Base-by-base conservation (phyloP, 2,329 filamentous ascomycete genomes). In the Arthrobotrys megalospora region DNA sequence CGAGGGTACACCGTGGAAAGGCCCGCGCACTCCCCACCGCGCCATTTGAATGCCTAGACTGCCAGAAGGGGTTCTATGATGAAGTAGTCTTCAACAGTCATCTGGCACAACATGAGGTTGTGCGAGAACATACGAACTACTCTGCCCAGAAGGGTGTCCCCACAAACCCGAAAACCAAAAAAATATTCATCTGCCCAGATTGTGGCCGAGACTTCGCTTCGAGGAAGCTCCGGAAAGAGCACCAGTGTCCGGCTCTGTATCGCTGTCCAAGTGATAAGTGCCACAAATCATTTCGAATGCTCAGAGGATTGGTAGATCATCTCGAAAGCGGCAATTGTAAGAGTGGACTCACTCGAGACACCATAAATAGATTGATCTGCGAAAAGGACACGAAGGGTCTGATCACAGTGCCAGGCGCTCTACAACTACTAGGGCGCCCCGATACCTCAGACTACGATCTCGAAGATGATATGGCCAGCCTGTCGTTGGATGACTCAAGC, bases 261-360 rank as follows among this genome's bases (percentile, higher is more conserved):
- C 19, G 12, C 12, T 69, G 72, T 45, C 4, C 65, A 6, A 65
- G 68, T 45, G 12, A 55, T 1, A 58, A 53, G 1, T 76, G 72
- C 47, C 7, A 0, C 5, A 45, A 28, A 34, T 60, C 28, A 0
- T 70, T 76, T 43, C 38, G 21, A 7, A 7, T 12, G 7, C 24
- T 69, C 7, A 21, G 3, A 0, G 55, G 52, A 5, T 36, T 76
- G 7, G 34, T 68, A n/a, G 14, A 16, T 14, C 72, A 76, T 47
- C 34, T 76, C 3, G 72, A 76, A 55, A 64, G 58, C 32, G 72
- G 72, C n/a, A 21, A n/a, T 1, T 76, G 72, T 14, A 43, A 34
- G 6, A 36, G 65, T 16, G 65, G 64, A 14, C 63, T 43, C 24
- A 50, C 55, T 14, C 52, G 63, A 4, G 21, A 53, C 24, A 53